These are phyloP conservation scores for Globisporangium parvum DNA, from an alignment of 352 stramenopile species.

Conservation along the genomic window DNA sequence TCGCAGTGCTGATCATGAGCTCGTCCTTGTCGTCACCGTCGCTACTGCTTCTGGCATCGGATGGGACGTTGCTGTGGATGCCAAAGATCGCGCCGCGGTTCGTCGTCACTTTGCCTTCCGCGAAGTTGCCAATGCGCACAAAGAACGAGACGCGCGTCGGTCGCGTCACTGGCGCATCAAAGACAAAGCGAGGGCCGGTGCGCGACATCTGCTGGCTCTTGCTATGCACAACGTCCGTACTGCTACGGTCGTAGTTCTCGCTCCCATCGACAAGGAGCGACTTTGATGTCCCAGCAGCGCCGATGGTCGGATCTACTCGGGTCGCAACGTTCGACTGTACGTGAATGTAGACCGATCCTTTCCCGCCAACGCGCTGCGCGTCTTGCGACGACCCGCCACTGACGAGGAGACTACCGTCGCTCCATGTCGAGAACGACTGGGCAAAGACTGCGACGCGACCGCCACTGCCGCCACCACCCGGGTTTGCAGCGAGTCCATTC, in stretches of 20 bases:
- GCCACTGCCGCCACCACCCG: conserved; percentile 85
- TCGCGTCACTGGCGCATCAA: conserved; percentile 16
- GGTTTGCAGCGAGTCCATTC: conserved; percentile 5
- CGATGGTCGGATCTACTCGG: conserved; percentile 54
- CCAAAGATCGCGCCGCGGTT: conserved; percentile 68
- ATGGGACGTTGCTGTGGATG: conserved; percentile 13
- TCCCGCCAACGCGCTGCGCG: conserved; percentile 20
- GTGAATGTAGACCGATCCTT: conserved; percentile 37
- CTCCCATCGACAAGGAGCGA: conserved; percentile 56
- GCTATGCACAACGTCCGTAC: conserved; percentile 7
- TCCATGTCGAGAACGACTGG: conserved; percentile 90
- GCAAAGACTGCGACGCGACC: conserved; percentile 81
- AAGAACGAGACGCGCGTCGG: conserved; percentile 78
- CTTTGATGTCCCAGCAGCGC: conserved; percentile 61
- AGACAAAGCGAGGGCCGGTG: conserved; percentile 42
- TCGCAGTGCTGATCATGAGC: conserved; percentile 58
- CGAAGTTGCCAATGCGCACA: conserved; percentile 48
- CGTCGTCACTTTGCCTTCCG: conserved; percentile 26
- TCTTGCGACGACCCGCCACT: conserved; percentile 64
- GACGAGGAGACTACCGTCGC: conserved; percentile 65
- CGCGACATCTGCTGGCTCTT: conserved; percentile 28
- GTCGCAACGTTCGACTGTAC: conserved; percentile 39
- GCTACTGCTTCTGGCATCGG: conserved; percentile 4
- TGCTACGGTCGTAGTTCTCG: conserved; percentile 24
- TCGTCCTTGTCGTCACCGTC: conserved; percentile 24